phyloP scores from a whole-genome alignment of 2,329 filamentous ascomycete genomes.

The Paracorniculantispora psalliotae region DNA sequence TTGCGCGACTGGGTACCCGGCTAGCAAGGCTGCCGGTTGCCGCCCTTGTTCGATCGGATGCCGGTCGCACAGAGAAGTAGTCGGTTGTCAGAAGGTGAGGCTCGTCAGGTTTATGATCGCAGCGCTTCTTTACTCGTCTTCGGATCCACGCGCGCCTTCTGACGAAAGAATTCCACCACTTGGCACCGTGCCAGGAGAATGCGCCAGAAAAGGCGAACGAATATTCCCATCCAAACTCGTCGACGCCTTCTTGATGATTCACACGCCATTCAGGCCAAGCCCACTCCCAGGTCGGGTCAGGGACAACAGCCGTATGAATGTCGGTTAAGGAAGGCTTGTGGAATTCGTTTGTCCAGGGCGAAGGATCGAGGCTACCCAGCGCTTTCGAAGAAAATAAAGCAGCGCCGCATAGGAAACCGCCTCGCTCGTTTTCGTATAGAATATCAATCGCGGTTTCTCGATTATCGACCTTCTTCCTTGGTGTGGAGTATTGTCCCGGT shows the following conservation, averaged over 20 bases:
- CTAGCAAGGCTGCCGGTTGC: slow-evolving; percentile 31
- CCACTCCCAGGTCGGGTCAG: slow-evolving; percentile 96
- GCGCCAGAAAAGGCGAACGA: slow-evolving; percentile 74
- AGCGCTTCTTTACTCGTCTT: slow-evolving; percentile 61
- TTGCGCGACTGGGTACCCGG: slow-evolving; percentile 30
- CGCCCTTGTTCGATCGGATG: slow-evolving; percentile 33
- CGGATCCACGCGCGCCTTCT: slow-evolving; percentile 82
- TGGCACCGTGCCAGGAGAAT: slow-evolving; percentile 82
- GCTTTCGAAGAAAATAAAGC: slow-evolving; percentile 85
- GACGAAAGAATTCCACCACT: slow-evolving; percentile 96
- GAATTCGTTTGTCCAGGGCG: slow-evolving; percentile 75
- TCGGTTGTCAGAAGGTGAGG: slow-evolving; percentile 67
- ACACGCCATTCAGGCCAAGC: slow-evolving; percentile 62
- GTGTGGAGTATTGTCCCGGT: slow-evolving; percentile 30
- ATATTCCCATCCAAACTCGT: slow-evolving; percentile 95
- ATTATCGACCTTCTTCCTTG: slow-evolving; percentile 28
- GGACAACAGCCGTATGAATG: slow-evolving; percentile 84
- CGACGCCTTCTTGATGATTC: slow-evolving; percentile 66
- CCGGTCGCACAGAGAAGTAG: slow-evolving; percentile 71
- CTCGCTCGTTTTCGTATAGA: slow-evolving; percentile 92
- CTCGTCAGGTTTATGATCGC: slow-evolving; percentile 41
- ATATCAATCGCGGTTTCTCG: slow-evolving; percentile 69
- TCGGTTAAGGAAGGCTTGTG: slow-evolving; percentile 57
- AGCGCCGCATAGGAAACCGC: slow-evolving; percentile 81
- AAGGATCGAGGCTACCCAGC: slow-evolving; percentile 77